phyloP scores from a whole-genome alignment of 148 eudicot genomes.

The Silene conica region DNA sequence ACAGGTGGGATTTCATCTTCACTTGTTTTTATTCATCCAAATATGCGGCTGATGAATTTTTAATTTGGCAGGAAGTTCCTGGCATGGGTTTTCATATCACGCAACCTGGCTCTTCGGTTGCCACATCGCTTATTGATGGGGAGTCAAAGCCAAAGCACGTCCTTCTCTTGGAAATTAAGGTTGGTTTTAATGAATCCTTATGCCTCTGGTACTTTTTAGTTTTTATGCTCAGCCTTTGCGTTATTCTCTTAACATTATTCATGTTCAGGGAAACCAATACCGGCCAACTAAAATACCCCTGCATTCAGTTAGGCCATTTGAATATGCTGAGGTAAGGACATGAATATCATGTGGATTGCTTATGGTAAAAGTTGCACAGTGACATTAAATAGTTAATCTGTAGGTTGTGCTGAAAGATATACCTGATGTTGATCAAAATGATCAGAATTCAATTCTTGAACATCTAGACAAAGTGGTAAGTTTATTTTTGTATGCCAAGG shows the following conservation, averaged over 20 bases:
- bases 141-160: conserved; percentile 96
- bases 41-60: conserved; percentile 10
- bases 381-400: conserved; percentile 20
- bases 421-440: conserved; percentile 78
- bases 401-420: conserved; percentile 84
- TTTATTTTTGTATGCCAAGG: not conserved
- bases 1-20: conserved; percentile 48
- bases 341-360: conserved; percentile 7
- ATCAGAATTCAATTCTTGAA: conserved; percentile 87
- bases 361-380: conserved; percentile 10
- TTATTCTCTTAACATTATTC: conserved; percentile 10
- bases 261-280: conserved; percentile 89
- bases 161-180: conserved; percentile 96
- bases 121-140: conserved; percentile 95
- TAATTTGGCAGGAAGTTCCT: conserved; percentile 69
- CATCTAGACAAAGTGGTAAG: conserved; percentile 90
- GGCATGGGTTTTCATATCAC: conserved; percentile 99
- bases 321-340: conserved; percentile 77
- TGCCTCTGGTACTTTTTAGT: conserved; percentile 1
- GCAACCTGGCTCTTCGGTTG: conserved; percentile 99
- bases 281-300: conserved; percentile 97
- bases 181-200: conserved; percentile 18
- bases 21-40: not conserved
- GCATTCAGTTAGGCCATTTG: conserved; percentile 89
- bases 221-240: not conserved